Evolutionary conservation across 441 rosid species (phyloP).

Genomic region (Populus hybrid): DNA sequence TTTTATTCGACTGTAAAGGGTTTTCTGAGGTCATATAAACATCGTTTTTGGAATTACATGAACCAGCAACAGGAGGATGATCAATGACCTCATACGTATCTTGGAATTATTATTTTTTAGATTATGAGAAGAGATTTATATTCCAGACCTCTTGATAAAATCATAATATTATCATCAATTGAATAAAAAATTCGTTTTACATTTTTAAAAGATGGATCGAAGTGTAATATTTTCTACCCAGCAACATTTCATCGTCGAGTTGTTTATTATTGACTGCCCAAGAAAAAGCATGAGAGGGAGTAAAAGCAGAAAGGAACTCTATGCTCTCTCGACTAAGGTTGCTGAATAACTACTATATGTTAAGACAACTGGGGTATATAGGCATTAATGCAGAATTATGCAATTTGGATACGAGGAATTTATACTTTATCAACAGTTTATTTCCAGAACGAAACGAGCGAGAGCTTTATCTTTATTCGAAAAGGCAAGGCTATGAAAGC

Average conservation of each 20-base stretch:
- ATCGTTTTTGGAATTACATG: neutral
- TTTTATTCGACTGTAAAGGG: neutral
- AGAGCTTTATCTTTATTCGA: constrained; percentile 4
- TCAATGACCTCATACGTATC: neutral
- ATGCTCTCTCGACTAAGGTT: too few relatives aligned
- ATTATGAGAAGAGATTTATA: neutral
- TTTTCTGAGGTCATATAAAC: neutral
- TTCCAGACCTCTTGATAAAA: neutral
- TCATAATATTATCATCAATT: neutral
- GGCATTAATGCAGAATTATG: neutral
- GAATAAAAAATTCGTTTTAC: neutral
- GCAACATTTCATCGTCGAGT: too few relatives aligned
- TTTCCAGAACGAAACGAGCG: neutral
- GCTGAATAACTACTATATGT: too few relatives aligned
- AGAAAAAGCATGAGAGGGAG: too few relatives aligned
- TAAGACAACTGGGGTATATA: too few relatives aligned
- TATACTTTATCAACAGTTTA: too few relatives aligned
- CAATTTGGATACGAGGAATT: neutral
- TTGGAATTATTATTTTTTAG: neutral
- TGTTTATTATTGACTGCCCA: too few relatives aligned
- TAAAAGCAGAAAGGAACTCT: too few relatives aligned
- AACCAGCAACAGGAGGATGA: neutral
- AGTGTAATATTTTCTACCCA: too few relatives aligned
- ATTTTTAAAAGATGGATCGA: too few relatives aligned
- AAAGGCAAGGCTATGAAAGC: constrained; percentile 15